Percentiles rank a stretch among this genome's conserved stretches.
Evolutionary conservation across 2,329 filamentous ascomycete species (phyloP).

Genomic region (Camptophora hylomeconis): DNA sequence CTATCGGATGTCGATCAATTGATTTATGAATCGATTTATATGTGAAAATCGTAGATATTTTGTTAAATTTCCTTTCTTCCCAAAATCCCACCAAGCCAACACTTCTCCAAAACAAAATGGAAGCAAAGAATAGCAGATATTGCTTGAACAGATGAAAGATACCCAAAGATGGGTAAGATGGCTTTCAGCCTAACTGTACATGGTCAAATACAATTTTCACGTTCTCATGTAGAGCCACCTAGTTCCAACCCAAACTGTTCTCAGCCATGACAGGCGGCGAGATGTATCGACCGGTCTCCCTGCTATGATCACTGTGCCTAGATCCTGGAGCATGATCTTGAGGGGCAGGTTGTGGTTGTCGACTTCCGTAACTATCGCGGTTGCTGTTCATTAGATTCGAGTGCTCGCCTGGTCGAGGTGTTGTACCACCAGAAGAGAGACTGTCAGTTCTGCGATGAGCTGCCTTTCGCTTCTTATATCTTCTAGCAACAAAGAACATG

Average conservation of each 20-base stretch:
- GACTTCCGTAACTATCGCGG: conserved; percentile 35
- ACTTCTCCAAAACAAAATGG: too few species aligned
- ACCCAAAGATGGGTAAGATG: too few species aligned
- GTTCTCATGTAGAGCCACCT: too few species aligned
- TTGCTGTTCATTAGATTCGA: conserved; percentile 37
- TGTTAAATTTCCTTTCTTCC: too few species aligned
- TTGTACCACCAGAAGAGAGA: conserved; percentile 42
- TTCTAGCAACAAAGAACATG: conserved; percentile 84
- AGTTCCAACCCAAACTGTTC: conserved; percentile 95
- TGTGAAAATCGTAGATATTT: too few species aligned
- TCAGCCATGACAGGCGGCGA: conserved; percentile 83
- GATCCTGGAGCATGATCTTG: conserved; percentile 34
- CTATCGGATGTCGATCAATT: too few species aligned
- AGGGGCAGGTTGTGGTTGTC: conserved; percentile 28
- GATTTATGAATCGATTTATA: too few species aligned
- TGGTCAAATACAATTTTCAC: too few species aligned
- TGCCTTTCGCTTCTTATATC: conserved; percentile 77
- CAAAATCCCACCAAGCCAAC: too few species aligned
- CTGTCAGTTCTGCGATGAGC: conserved; percentile 67
- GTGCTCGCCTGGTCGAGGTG: conserved; percentile 31
- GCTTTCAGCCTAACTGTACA: too few species aligned
- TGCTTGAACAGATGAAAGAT: too few species aligned
- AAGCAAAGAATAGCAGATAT: too few species aligned
- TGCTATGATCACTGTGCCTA: conserved; percentile 43
- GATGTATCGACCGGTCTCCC: conserved; percentile 53